Evolutionary conservation across 2,329 filamentous ascomycete genomes (phyloP).

Genomic region (Aaosphaeria pasadenensis): DNA sequence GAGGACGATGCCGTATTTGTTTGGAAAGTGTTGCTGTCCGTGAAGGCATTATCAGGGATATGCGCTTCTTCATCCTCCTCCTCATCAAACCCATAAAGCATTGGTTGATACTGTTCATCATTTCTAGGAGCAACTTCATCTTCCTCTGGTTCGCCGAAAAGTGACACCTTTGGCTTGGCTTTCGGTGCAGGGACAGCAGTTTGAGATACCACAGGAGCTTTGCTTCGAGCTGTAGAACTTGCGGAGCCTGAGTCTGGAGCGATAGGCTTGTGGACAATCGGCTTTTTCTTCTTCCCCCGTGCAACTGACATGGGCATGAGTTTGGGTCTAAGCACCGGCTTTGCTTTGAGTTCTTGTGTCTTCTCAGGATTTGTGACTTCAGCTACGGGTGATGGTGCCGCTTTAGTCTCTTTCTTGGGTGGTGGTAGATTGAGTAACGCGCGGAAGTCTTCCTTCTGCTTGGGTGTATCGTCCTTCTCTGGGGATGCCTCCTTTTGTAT

Average conservation of each 20-base stretch:
- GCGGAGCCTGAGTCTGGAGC: slow-evolving; percentile 1
- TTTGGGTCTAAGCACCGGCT: slow-evolving; percentile 74
- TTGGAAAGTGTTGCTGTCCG: neutral
- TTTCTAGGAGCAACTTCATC: slow-evolving; percentile 11
- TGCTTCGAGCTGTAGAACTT: neutral
- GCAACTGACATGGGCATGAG: slow-evolving; percentile 87
- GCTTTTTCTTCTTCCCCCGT: slow-evolving; percentile 64
- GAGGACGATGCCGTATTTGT: slow-evolving; percentile 2
- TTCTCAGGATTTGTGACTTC: neutral
- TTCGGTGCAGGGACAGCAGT: slow-evolving; percentile 9
- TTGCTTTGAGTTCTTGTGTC: slow-evolving; percentile 51
- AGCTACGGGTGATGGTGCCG: slow-evolving; percentile 24
- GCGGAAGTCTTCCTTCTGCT: slow-evolving; percentile 29
- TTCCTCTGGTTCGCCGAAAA: slow-evolving; percentile 61
- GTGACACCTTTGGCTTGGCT: slow-evolving; percentile 60
- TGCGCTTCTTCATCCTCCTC: slow-evolving; percentile 5
- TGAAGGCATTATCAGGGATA: slow-evolving; percentile 12
- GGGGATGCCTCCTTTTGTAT: slow-evolving; percentile 11
- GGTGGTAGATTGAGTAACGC: slow-evolving; percentile 33
- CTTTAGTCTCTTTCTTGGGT: slow-evolving; percentile 45
- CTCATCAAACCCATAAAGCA: slow-evolving; percentile 31
- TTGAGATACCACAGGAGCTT: neutral
- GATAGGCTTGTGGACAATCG: slow-evolving; percentile 10
- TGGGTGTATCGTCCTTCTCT: slow-evolving; percentile 10
- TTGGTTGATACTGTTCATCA: slow-evolving; percentile 36